Evolutionary conservation across 352 stramenopile genomes (phyloP).

Genomic region (Pythium aristosporum): DNA sequence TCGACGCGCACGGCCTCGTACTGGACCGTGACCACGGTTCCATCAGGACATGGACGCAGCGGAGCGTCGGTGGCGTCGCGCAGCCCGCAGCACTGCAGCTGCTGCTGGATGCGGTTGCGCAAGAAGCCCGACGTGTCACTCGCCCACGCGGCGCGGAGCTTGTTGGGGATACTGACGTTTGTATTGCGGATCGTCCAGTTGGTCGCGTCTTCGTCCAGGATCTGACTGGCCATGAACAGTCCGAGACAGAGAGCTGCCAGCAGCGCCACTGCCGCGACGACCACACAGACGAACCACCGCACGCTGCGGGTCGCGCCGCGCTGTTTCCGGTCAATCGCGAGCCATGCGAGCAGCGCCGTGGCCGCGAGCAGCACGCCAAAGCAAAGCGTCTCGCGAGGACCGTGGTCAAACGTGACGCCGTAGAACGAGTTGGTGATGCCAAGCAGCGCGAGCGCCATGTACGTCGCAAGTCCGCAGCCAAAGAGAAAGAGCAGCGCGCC

Average conservation of each 20-base stretch:
- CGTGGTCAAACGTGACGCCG: constrained; percentile 48
- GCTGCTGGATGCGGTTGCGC: constrained; percentile 53
- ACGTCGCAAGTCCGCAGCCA: constrained; percentile 45
- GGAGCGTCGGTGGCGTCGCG: constrained; percentile 38
- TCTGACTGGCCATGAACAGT: constrained; percentile 66
- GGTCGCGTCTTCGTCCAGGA: constrained; percentile 39
- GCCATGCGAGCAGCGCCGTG: constrained; percentile 45
- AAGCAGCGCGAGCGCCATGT: constrained; percentile 53
- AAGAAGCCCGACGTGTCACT: constrained; percentile 39
- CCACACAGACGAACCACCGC: constrained; percentile 38
- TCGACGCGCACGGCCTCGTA: constrained; percentile 66
- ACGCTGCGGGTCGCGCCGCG: constrained; percentile 21
- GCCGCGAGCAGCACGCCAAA: constrained; percentile 34
- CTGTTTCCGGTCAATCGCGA: constrained; percentile 52
- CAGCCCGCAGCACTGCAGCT: constrained; percentile 76
- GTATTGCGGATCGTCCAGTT: constrained; percentile 80
- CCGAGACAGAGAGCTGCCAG: constrained; percentile 37
- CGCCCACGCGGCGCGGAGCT: constrained; percentile 50
- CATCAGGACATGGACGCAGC: constrained; percentile 51
- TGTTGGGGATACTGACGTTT: constrained; percentile 56
- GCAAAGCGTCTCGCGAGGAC: constrained; percentile 39
- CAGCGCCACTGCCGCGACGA: constrained; percentile 41
- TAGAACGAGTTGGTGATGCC: constrained; percentile 52
- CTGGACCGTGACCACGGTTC: constrained; percentile 43
- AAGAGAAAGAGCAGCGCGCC: constrained; percentile 41